Evolutionary conservation across 441 rosid genomes (phyloP), one percentile per base, ranked within the genome.

Genomic region (Corymbia citriodora): DNA sequence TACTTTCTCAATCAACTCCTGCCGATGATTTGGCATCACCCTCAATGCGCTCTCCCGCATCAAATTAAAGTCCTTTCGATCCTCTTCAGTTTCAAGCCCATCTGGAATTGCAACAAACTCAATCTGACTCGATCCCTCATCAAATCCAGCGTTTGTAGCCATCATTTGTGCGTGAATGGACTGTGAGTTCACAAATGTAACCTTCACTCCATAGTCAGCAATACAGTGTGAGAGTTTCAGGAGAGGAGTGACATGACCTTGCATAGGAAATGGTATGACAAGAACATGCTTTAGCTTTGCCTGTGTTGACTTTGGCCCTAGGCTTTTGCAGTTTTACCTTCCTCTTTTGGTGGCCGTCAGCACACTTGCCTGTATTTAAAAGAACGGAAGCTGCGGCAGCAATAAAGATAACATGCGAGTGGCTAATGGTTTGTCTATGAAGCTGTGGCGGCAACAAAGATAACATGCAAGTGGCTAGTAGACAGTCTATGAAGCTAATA

Each of bases 171-270:
- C 88, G 25, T 92, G 93, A 18, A 57, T 50, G 89, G 52, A 61
- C 63, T 90, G 89, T 21, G 91, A 61, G 88, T 86, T 90, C 8
- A 93, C 72, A 29, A 93, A 59, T 1, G 92, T 93, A 45, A 91
- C 89, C 90, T 88, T 90, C 74, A 91, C 52, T 40, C 92, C 93
- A 48, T 88, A 45, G 21, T 90, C 89, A 7, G 90, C 93, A n/a
- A 93, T 90, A 8, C 53, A 89, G 63, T 88, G 79, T 0, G 95
- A 59, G 87, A 94, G 55, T 89, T 93, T 94, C 92, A 93, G 48
- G 15, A 94, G 89, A 87, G 95, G 93, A 12, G 90, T 83, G 68
- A 92, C 90, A 81, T 94, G 94, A 16, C 94, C 95, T 89, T 93
- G 93, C 50, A 90, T 90, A 48, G 93, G 94, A 49, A 7, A 92